Base-by-base conservation (phyloP, 1,139 yeast species). In the Diutina neorugosa region DNA sequence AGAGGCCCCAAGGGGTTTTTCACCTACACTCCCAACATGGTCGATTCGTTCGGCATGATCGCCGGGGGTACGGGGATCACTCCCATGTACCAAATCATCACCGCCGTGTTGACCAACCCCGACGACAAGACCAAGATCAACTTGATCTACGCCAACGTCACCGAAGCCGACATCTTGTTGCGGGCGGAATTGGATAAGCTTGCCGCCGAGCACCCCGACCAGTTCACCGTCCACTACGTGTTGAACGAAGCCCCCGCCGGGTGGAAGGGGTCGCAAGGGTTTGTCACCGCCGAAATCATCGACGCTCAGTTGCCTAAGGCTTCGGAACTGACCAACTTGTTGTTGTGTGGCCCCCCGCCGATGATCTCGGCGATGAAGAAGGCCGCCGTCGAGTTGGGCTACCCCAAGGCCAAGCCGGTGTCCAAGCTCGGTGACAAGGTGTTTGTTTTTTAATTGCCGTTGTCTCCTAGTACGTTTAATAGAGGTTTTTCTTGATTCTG, bases 1-100 rank as follows among this genome's bases (percentile, higher is more conserved):
- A 81, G 90, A 63, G 98, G 98, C 31, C 98, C 98, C 62, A 89
- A 89, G 71, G 98, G 98, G 7, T 83, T 84, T 62, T 91, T 89
- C 76, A 80, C 82, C 57, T 91, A 91, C 72, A 76, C 81, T 54
- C 89, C 95, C 61, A 89, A 89, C 68, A 84, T 86, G 79, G 84
- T 82, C 58, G 74, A 80, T 56, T 77, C 80, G 54, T 80, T 88
- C 60, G 86, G 86, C 55, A 90, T 93, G 90, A 83, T 93, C 60
- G 70, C 60, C 19, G 61, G 61, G 16, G 61, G 61, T 34, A 59
- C 61, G 8, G 61, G 61, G 37, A 59, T 59, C 52, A 59, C 61
- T 19, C 61, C 61, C 37, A 59, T 59, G 61, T 59, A 57, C 58
- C 61, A 59, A 56, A 56, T 59, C 34, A 55, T 59, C 47, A 58